These are phyloP conservation scores for Tetrahymena thermophila DNA, from an alignment of 73 alveolate species.

Conservation along the genomic window DNA sequence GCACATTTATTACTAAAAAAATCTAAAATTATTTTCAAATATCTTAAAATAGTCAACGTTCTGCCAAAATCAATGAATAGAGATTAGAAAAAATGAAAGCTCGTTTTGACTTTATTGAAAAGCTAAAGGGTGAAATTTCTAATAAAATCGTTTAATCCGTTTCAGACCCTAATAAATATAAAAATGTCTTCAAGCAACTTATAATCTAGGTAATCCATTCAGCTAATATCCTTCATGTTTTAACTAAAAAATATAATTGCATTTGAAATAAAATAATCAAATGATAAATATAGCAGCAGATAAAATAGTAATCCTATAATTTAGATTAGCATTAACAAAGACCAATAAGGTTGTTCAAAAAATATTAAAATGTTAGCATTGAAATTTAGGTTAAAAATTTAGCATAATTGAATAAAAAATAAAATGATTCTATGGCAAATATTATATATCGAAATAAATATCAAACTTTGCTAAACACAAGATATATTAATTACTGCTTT, in stretches of 20 bases:
- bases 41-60: conserved; percentile 39
- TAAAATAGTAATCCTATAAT: not conserved
- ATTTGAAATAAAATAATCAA: not conserved
- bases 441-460: not conserved
- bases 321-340: not conserved
- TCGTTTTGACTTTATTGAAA: conserved; percentile 55
- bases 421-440: not conserved
- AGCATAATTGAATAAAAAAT: not conserved
- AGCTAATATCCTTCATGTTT: not conserved
- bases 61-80: conserved; percentile 57
- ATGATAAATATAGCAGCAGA: not conserved
- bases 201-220: conserved; percentile 39
- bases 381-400: not conserved
- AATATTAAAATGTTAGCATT: too few species aligned
- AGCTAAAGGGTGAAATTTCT: conserved; percentile 46
- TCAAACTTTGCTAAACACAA: too few species aligned
- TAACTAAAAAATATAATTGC: not conserved
- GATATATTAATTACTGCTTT: not conserved
- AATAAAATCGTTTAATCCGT: conserved; percentile 21
- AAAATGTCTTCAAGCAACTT: conserved; percentile 61
- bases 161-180: conserved; percentile 55
- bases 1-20: not conserved
- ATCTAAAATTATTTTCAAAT: not conserved
- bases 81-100: conserved; percentile 69
- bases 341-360: too few species aligned